A percentile compares a stretch with the other conserved stretches of the same genome.
phyloP scores from a whole-genome alignment of 306 rosid genomes.

The Vicia villosa region DNA sequence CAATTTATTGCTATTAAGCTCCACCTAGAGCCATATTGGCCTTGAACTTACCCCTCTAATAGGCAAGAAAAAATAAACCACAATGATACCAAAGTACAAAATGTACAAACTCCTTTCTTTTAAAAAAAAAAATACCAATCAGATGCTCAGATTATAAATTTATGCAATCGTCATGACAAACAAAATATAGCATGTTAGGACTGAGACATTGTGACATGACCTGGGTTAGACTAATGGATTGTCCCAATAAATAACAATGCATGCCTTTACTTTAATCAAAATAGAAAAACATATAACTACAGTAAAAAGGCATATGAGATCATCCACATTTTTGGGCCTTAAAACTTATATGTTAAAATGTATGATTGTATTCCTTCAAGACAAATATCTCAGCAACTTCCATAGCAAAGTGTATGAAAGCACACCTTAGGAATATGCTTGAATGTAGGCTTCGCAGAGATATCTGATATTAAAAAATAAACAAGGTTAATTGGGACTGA shows the following conservation, averaged over 20 bases:
- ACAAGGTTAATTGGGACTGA: constrained; percentile 9
- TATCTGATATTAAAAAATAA: constrained; percentile 47
- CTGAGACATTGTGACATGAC: neutral
- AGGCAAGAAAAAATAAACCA: constrained; percentile 9
- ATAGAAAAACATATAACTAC: neutral
- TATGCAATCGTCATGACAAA: neutral
- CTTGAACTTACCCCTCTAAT: constrained; percentile 22
- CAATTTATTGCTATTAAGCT: constrained; percentile 26
- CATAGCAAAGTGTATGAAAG: constrained; percentile 33
- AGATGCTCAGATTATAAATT: constrained; percentile 15
- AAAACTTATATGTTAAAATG: constrained; percentile 14
- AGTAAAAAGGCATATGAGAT: constrained; percentile 10
- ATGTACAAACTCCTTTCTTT: constrained; percentile 7
- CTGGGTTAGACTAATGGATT: constrained; percentile 2
- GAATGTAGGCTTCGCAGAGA: constrained; percentile 66
- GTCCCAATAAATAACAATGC: constrained; percentile 1
- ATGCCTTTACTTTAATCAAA: constrained; percentile 24
- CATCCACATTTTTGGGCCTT: neutral
- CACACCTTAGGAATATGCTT: constrained; percentile 95
- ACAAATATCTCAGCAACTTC: constrained; percentile 24
- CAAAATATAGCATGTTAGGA: constrained; percentile 18
- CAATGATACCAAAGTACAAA: constrained; percentile 7
- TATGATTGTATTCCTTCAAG: constrained; percentile 10
- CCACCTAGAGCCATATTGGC: constrained; percentile 27
- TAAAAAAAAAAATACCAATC: neutral